Percentiles rank a stretch among this genome's conserved stretches.
Evolutionary conservation across 208 protist species (phyloP).

Genomic region (Trypanosoma vivax): DNA sequence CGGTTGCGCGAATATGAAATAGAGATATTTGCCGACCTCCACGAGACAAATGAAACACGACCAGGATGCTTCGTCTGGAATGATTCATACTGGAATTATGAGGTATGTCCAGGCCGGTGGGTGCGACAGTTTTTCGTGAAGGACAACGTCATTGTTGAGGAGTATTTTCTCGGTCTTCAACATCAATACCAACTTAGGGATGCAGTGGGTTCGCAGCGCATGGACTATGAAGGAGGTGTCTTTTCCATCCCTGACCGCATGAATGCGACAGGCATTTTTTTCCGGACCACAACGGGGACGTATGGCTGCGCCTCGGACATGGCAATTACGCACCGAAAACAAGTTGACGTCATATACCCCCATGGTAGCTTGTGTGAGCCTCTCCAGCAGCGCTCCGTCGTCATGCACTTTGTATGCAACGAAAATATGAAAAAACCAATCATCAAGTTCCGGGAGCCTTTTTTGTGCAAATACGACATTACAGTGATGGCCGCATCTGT

Average conservation of each 20-base stretch:
- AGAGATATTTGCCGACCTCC: constrained; percentile 5
- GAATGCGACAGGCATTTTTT: background rate
- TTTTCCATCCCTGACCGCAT: constrained; percentile 18
- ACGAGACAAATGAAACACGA: background rate
- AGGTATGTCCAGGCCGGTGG: constrained; percentile 30
- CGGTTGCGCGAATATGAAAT: constrained; percentile 14
- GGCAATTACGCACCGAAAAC: background rate
- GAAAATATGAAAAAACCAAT: constrained; percentile 1
- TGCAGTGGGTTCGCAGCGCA: constrained; percentile 2
- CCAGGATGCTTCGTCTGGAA: constrained; percentile 4
- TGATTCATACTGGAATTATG: constrained; percentile 18
- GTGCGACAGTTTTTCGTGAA: constrained; percentile 24
- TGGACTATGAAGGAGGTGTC: constrained; percentile 10
- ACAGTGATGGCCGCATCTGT: constrained; percentile 7
- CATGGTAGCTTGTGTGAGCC: constrained; percentile 3
- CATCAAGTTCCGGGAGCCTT: constrained; percentile 1
- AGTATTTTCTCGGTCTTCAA: constrained; percentile 27
- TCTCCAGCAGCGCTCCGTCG: background rate
- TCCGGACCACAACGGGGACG: background rate
- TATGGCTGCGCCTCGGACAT: constrained; percentile 2
- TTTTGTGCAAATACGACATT: constrained; percentile 14
- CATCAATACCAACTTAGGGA: constrained; percentile 16
- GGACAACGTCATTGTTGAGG: constrained; percentile 15
- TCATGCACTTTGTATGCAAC: constrained; percentile 17
- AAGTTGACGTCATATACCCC: constrained; percentile 11